Evolutionary conservation across 768 basidiomycete genomes (phyloP), one percentile per base, ranked within the genome.

Genomic region (Serendipita sp.): DNA sequence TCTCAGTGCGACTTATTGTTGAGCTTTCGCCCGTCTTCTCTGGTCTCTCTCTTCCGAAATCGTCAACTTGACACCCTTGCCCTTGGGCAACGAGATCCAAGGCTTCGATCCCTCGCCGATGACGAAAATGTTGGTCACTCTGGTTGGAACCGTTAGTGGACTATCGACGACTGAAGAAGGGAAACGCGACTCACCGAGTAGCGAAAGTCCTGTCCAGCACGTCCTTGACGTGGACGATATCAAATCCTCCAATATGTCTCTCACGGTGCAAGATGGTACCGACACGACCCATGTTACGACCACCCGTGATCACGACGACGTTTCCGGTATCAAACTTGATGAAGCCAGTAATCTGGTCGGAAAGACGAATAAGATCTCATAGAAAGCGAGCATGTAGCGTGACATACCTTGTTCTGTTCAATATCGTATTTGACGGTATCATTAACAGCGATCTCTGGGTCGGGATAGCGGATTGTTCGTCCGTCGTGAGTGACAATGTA

Each of bases 401-500:
- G 13, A 40, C 76, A 82, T 74, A 99, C 93, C 80, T 97, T 96
- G 77, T 83, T 82, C 76, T 91, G 87, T 75, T 91, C 89, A 67
- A 99, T 79, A 77, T 98, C 96, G 74, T 88, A 98, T 77, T 91
- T 96, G 76, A 98, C 84, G 62, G 93, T 92, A 79, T 98, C 96
- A 81, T 98, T 95, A 76, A 90, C 91, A 72, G 80, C 83, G 83
- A 99, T 92, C 70, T 77, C 75, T 34, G 96, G 96, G 76, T 99
- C 96, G 69, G 96, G 95, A 80, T 97, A 99, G 68, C 96, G 94
- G 79, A 99, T 98, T 68, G 96, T 99, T 74, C 96, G 92, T 63
- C 96, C 96, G 72, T 99, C 96, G 79, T 99, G 96, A 69, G 95
- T 97, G 77, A 97, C 91, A 69, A 99, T 80, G 81, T 94, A 86